Evolutionary conservation across 305 asterid species (phyloP).

Genomic region (Fraxinus floribunda): DNA sequence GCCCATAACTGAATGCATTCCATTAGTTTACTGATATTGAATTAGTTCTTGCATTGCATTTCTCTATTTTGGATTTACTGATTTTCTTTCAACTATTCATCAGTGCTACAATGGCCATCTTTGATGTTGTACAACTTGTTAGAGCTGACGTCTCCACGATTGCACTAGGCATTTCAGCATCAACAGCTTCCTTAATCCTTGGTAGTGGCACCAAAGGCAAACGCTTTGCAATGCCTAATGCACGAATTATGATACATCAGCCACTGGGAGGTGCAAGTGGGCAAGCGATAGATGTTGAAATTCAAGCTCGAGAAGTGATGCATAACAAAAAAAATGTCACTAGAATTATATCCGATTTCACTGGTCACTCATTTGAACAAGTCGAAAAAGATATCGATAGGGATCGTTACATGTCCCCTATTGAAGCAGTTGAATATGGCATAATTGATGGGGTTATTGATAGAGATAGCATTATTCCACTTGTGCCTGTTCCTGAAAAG

Average conservation of each 20-base stretch:
- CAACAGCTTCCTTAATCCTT: constrained; percentile 88
- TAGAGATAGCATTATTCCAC: constrained; percentile 72
- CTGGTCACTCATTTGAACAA: constrained; percentile 76
- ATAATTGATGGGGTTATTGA: constrained; percentile 89
- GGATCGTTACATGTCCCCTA: constrained; percentile 92
- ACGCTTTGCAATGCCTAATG: constrained; percentile 90
- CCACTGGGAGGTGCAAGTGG: constrained; percentile 97
- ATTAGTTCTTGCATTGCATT: background rate
- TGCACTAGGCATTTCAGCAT: constrained; percentile 84
- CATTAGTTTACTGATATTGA: background rate
- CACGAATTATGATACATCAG: constrained; percentile 91
- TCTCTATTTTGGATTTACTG: constrained; percentile 1
- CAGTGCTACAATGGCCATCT: constrained; percentile 96
- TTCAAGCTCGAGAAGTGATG: constrained; percentile 86
- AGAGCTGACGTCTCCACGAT: constrained; percentile 92
- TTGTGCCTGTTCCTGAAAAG: constrained; percentile 68
- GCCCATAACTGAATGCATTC: background rate
- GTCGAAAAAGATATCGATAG: constrained; percentile 88
- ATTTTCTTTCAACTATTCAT: constrained; percentile 18
- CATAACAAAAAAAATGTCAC: constrained; percentile 72
- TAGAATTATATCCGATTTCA: constrained; percentile 53
- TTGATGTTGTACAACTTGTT: constrained; percentile 76
- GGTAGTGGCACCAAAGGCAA: constrained; percentile 95
- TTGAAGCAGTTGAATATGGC: constrained; percentile 92
- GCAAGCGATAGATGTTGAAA: constrained; percentile 81